These are phyloP conservation scores for Naematelia aurantialba DNA, from an alignment of 768 basidiomycete species.

Conservation along the genomic window DNA sequence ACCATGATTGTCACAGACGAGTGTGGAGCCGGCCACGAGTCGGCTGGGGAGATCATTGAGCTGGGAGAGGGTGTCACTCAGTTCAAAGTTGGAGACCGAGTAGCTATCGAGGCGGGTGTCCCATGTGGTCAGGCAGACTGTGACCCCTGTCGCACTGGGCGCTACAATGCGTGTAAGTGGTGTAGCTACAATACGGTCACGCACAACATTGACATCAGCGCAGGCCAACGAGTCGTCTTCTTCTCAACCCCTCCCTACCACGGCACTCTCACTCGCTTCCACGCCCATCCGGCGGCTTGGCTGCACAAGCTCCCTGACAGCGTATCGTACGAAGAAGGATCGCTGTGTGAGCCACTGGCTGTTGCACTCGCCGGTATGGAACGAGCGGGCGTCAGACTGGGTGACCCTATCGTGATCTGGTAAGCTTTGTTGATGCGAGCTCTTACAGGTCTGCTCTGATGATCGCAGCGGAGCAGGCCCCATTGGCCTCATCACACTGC, in stretches of 20 bases:
- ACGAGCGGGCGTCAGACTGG: slow-evolving; percentile 48
- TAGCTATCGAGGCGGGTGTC: slow-evolving; percentile 48
- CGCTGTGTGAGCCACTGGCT: slow-evolving; percentile 51
- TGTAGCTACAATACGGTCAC: background rate
- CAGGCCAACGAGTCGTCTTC: slow-evolving; percentile 51
- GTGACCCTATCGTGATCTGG: slow-evolving; percentile 52
- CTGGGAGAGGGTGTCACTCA: slow-evolving; percentile 49
- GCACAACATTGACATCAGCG: background rate
- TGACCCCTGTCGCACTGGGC: slow-evolving; percentile 49
- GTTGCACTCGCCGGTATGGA: slow-evolving; percentile 53
- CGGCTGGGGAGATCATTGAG: slow-evolving; percentile 50
- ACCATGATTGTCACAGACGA: slow-evolving; percentile 50
- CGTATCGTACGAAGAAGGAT: slow-evolving; percentile 52
- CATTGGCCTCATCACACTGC: slow-evolving; percentile 52
- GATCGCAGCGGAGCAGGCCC: slow-evolving; percentile 51
- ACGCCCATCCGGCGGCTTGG: slow-evolving; percentile 50
- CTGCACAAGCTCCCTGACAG: slow-evolving; percentile 52
- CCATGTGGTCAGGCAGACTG: slow-evolving; percentile 49
- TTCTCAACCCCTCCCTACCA: slow-evolving; percentile 53
- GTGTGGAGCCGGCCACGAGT: slow-evolving; percentile 50
- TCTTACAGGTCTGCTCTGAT: background rate
- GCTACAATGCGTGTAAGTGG: slow-evolving; percentile 53
- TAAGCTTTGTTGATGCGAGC: slow-evolving; percentile 22
- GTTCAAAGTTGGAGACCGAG: slow-evolving; percentile 50
- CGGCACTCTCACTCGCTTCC: slow-evolving; percentile 50